Percentiles rank a stretch among this genome's conserved stretches.
phyloP scores from a whole-genome alignment of 352 stramenopile species.

The Phytophthora sansomeana region DNA sequence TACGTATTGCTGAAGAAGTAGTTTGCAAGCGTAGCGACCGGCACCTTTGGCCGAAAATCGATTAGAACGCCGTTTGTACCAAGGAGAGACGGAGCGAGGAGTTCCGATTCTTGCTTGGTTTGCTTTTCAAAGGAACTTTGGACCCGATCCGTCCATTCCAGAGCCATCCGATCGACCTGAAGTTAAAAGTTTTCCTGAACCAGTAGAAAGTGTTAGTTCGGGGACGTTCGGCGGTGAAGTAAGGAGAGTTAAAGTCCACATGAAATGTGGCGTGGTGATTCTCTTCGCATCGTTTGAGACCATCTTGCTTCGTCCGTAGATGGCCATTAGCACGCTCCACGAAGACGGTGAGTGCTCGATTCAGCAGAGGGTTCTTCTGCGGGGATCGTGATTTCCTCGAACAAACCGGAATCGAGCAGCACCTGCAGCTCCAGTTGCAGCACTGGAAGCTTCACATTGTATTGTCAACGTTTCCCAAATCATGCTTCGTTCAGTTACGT shows the following conservation, averaged over 20 bases:
- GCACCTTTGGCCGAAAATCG: constrained; percentile 78
- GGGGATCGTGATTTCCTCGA: constrained; percentile 80
- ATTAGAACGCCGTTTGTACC: constrained; percentile 64
- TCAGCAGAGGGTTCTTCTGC: constrained; percentile 83
- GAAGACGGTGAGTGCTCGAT: constrained; percentile 70
- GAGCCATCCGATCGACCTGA: constrained; percentile 28
- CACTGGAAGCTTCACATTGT: constrained; percentile 61
- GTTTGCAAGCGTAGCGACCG: constrained; percentile 73
- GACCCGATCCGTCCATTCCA: constrained; percentile 6
- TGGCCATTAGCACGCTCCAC: constrained; percentile 76
- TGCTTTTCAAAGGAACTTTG: constrained; percentile 40
- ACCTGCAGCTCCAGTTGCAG: constrained; percentile 8
- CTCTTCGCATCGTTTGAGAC: constrained; percentile 81
- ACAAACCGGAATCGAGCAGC: constrained; percentile 58
- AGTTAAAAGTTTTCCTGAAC: constrained; percentile 10
- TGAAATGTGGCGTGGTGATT: constrained; percentile 69
- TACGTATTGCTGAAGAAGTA: too few relatives aligned
- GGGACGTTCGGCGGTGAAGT: constrained; percentile 71
- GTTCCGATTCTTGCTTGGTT: constrained; percentile 64
- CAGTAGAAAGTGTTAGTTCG: constrained; percentile 50
- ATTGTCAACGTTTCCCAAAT: constrained; percentile 89
- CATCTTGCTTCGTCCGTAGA: constrained; percentile 76
- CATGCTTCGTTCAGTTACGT: too few relatives aligned
- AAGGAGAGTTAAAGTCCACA: constrained; percentile 90
- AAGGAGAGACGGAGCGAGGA: constrained; percentile 45